A percentile compares a stretch with the other conserved stretches of the same genome.
phyloP scores from a whole-genome alignment of 371 early-diverging fungal species.

The Coemansia sp. region DNA sequence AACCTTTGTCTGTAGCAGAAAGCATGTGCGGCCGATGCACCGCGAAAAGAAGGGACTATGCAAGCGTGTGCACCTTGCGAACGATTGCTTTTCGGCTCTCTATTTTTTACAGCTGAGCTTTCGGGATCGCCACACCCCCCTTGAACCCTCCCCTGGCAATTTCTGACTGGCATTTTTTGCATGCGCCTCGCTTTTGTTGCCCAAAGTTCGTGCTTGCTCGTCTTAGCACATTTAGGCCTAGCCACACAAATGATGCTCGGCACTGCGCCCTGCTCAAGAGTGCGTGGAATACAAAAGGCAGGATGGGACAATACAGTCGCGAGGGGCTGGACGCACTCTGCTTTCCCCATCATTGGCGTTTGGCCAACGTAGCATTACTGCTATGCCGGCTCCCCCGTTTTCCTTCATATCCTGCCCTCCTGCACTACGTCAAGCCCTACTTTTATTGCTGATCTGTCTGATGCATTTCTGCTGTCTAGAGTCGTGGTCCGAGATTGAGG shows the following conservation, averaged over 20 bases:
- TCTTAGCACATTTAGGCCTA: conserved; percentile 3
- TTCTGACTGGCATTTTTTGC: conserved; percentile 5
- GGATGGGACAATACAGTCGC: background rate
- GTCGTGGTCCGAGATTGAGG: conserved; percentile 49
- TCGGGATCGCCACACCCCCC: background rate
- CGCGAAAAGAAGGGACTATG: conserved; percentile 1
- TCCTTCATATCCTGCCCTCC: background rate
- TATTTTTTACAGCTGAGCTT: background rate
- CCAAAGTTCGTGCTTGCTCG: conserved; percentile 3
- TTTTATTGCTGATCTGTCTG: background rate
- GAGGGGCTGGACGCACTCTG: background rate
- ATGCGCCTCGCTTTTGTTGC: conserved; percentile 9
- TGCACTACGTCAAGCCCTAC: background rate
- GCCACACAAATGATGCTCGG: background rate
- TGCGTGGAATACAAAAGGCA: background rate
- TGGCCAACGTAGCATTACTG: too few species aligned
- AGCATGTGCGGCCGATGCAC: background rate
- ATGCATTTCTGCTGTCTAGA: conserved; percentile 18
- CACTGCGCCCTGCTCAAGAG: background rate
- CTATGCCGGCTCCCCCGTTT: background rate
- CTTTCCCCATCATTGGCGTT: background rate
- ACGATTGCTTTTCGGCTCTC: background rate
- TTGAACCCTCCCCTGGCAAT: background rate
- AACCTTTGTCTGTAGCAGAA: background rate
- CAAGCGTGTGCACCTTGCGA: conserved; percentile 7